Evolutionary conservation across 164 flowering plant species (phyloP).

Genomic region (Kalanchoe fedtschenkoi): DNA sequence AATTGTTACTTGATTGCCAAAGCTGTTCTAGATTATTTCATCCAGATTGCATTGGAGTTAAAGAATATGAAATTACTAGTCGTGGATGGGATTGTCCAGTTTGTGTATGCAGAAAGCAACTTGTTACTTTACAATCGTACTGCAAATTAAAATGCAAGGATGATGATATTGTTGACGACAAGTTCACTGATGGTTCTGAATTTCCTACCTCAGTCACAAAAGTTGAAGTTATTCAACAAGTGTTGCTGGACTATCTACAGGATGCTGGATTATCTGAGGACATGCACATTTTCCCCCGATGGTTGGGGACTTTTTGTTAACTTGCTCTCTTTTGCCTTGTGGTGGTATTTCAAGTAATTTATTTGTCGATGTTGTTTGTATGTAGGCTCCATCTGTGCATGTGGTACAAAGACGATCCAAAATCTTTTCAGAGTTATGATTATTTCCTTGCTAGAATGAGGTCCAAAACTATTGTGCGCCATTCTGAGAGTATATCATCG

Average conservation of each 20-base stretch:
- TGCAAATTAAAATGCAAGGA: slow-evolving; percentile 48
- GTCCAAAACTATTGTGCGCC: slow-evolving; percentile 54
- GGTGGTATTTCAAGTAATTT: neutral
- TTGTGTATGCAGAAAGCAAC: slow-evolving; percentile 73
- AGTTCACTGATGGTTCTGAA: slow-evolving; percentile 23
- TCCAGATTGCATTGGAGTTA: slow-evolving; percentile 67
- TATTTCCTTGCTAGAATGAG: slow-evolving; percentile 66
- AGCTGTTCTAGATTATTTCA: slow-evolving; percentile 75
- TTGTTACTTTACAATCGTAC: slow-evolving; percentile 51
- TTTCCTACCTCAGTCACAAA: slow-evolving; percentile 29
- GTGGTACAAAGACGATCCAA: slow-evolving; percentile 92
- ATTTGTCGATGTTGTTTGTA: neutral
- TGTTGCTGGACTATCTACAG: slow-evolving; percentile 78
- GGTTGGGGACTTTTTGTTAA: slow-evolving; percentile 38
- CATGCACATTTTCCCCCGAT: slow-evolving; percentile 67
- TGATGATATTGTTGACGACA: slow-evolving; percentile 16
- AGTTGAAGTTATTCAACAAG: slow-evolving; percentile 71
- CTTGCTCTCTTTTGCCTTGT: neutral
- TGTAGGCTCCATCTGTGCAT: slow-evolving; percentile 86
- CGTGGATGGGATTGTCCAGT: slow-evolving; percentile 56
- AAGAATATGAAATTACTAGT: slow-evolving; percentile 40
- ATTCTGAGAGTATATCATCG: slow-evolving; percentile 44
- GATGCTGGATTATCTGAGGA: slow-evolving; percentile 68
- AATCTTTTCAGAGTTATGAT: slow-evolving; percentile 43
- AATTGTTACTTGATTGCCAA: slow-evolving; percentile 40